Evolutionary conservation across 2,329 filamentous ascomycete genomes (phyloP).

Genomic region (Pseudogymnoascus sp.): DNA sequence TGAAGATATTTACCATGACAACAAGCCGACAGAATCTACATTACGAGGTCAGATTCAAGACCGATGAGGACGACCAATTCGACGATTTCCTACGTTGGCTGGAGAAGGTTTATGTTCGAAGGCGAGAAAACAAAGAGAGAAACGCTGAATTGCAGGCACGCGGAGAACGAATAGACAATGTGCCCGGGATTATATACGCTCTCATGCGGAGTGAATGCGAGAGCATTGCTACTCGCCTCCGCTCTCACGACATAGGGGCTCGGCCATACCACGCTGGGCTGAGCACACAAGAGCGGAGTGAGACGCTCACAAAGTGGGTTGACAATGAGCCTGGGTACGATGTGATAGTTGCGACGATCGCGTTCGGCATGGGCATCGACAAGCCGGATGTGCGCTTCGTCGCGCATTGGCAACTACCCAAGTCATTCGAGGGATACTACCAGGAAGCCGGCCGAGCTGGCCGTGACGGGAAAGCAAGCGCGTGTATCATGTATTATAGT

Average conservation of each 20-base stretch:
- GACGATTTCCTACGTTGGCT: slow-evolving; percentile 73
- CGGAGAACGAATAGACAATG: slow-evolving; percentile 53
- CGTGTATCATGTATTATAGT: slow-evolving; percentile 87
- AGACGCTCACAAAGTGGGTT: slow-evolving; percentile 66
- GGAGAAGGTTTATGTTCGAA: slow-evolving; percentile 62
- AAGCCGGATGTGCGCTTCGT: slow-evolving; percentile 98
- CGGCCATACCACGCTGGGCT: slow-evolving; percentile 68
- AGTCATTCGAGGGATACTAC: slow-evolving; percentile 93
- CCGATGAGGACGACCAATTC: slow-evolving; percentile 66
- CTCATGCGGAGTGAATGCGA: slow-evolving; percentile 71
- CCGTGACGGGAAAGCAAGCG: slow-evolving; percentile 77
- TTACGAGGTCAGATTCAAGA: slow-evolving; percentile 80
- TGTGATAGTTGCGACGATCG: slow-evolving; percentile 89
- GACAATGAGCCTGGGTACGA: slow-evolving; percentile 71
- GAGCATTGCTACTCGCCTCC: slow-evolving; percentile 57
- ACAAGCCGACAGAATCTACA: slow-evolving; percentile 82
- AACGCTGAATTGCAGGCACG: slow-evolving; percentile 49
- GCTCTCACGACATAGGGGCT: slow-evolving; percentile 64
- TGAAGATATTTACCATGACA: slow-evolving; percentile 75
- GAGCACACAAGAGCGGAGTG: slow-evolving; percentile 60
- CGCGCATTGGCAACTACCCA: slow-evolving; percentile 87
- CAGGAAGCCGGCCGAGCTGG: slow-evolving; percentile 92
- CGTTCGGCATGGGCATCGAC: slow-evolving; percentile 97
- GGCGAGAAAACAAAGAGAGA: slow-evolving; percentile 50
- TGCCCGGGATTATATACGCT: slow-evolving; percentile 76